A percentile compares a stretch with the other conserved stretches of the same genome.
These are phyloP conservation scores for Stemphylium vesicarium DNA, from an alignment of 2,329 filamentous ascomycete genomes.

Conservation along the genomic window DNA sequence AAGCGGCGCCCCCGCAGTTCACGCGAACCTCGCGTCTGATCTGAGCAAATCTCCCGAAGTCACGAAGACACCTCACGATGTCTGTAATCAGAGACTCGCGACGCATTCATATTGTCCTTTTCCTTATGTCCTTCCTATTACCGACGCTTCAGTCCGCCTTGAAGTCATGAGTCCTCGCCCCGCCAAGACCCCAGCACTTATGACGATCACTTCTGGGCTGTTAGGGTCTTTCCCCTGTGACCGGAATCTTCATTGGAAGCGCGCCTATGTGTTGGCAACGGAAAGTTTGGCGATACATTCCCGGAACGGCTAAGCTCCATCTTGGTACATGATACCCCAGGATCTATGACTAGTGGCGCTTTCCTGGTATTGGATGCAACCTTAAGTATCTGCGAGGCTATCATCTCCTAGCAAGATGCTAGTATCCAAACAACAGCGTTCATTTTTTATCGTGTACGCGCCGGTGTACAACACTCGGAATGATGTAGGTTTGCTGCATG, in stretches of 20 bases:
- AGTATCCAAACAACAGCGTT: slow-evolving; percentile 7
- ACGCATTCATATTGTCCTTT: background rate
- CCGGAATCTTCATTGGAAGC: slow-evolving; percentile 4
- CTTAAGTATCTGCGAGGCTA: background rate
- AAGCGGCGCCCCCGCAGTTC: slow-evolving; percentile 6
- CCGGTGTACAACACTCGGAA: background rate
- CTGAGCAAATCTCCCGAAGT: slow-evolving; percentile 10
- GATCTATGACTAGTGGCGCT: background rate
- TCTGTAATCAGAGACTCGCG: slow-evolving; percentile 1
- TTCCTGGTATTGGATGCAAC: background rate
- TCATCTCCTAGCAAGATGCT: slow-evolving; percentile 7
- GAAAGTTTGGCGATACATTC: slow-evolving; percentile 5
- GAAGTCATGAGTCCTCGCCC: background rate
- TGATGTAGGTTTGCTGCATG: background rate
- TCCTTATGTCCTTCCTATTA: background rate
- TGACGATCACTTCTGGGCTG: background rate
- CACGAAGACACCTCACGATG: slow-evolving; percentile 24
- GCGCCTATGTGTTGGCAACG: background rate
- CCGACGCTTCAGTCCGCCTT: background rate
- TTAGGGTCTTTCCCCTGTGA: background rate
- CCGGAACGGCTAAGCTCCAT: background rate
- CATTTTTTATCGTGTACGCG: slow-evolving; percentile 12
- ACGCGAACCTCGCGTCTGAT: slow-evolving; percentile 26
- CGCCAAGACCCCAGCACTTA: background rate
- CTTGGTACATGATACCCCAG: slow-evolving; percentile 2